Evolutionary conservation across 345 rosid species (phyloP), one percentile per base, ranked within the genome.

Genomic region (Boechera retrofracta): DNA sequence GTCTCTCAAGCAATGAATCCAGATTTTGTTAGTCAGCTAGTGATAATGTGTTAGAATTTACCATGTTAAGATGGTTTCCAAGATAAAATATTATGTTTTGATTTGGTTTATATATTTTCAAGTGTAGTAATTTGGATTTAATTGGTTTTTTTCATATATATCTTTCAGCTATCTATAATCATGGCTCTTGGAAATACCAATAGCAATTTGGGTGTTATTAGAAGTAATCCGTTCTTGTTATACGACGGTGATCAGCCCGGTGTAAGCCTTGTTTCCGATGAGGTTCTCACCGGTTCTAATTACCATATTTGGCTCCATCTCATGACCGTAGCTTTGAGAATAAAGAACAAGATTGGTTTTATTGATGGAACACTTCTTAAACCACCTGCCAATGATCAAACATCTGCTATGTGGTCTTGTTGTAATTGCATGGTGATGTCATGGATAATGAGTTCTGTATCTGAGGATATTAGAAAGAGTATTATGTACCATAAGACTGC

Each of bases 401-500:
- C 12, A 41, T 42, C 1, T 42, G 6, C 1, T 10, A 15, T 8
- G 3, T 65, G 70, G 56, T 65, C 70, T 65, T 48, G 42, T 32
- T 65, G 55, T 47, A n/a, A 64, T 31, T 47, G 55, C 55, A 65
- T 65, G 56, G 69, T 29, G 51, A 63, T 63, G 69, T 64, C 41
- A 7, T 64, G 69, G 69, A 47, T 64, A 15, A 31, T 11, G 2
- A 47, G 56, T 48, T 65, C 21, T 35, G 48, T 52, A 67, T 52
- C 24, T 21, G 24, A 7, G 0, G 48, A 32, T 66, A 49, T 67
- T 29, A 52, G 24, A 67, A 52, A 21, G 0, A 51, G 18, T 18
- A 11, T 51, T 0, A 64, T 64, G 21, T 67, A 51, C 18, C 58
- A 6, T 16, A 35, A 66, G 21, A 67, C 28, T 44, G 15, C 56